Evolutionary conservation across 2,329 filamentous ascomycete species (phyloP), one percentile per base, ranked within the genome.

Genomic region (Aureobasidium sp.): DNA sequence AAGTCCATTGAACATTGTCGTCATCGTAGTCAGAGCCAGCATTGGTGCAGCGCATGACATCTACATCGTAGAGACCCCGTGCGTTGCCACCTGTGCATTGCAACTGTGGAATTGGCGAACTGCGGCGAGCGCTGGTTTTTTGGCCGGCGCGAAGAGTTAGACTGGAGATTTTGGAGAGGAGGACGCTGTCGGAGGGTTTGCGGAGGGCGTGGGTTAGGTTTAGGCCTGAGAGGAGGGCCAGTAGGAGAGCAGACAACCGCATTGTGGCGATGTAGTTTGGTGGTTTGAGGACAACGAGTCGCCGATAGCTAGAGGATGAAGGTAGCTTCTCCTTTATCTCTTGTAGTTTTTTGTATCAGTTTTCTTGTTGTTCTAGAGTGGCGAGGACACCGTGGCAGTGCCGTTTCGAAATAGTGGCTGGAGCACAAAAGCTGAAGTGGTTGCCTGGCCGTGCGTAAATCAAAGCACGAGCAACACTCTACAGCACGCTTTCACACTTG

Each of bases 1-100:
- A 99, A 32, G 89, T 90, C 93, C 93, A 99, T 76, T 96, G 87
- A 41, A 97, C 82, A 71, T 96, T 89, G 74, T 94, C 86, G 47
- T 78, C 73, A 65, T 85, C 84, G 78, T 97, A 97, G 64, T 88
- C 88, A 34, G 84, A 79, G 64, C 93, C 94, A 63, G 88, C 82
- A 77, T 97, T 97, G 65, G 83, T 87, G 81, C 93, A 99, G 69
- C 91, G 90, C 87, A 97, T 90, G 13, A 88, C 78, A 67, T 95
- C 89, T 64, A 96, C 77, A 30, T 84, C 77, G 78, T 93, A 88
- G 61, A 93, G 81, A 42, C 81, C 78, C 62, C 76, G 74, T 59
- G 79, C 78, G 9, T 77, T 81, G 59, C 85, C 81, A 32, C 89
- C 90, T 60, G 88, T 76, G 77, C 93, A 97, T 69, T 79, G 83